Base-by-base conservation (phyloP, 1,284 basidiomycete genomes). In the Ustilago nuda region DNA sequence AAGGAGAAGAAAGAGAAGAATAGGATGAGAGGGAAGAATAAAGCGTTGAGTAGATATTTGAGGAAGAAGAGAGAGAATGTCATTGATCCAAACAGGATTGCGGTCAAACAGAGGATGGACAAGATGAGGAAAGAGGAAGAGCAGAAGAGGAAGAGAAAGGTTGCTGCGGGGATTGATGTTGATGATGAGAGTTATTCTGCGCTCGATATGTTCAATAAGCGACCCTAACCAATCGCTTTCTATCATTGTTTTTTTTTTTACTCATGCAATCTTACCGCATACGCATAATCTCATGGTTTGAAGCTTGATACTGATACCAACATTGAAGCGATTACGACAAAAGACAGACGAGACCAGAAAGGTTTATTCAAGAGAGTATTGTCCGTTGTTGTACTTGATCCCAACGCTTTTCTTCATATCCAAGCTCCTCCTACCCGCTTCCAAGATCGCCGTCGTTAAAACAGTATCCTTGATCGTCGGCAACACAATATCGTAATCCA, bases 401-500 rank as follows among this genome's bases (percentile, higher is more conserved):
- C 88, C 88, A 55, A 97, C 93, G 5, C 92, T 88, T 70, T 93
- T 87, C 88, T 92, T 92, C 88, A 94, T 92, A 86, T 96, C 94
- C 61, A 96, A 87, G 80, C 92, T 93, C 81, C 93, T 91, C 59
- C 94, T 90, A 11, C 94, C 94, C 35, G 94, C 94, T 79, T 95
- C 90, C 75, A 96, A 89, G 85, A 96, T 95, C 7, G 94, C 94
- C 11, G 94, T 95, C 17, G 94, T 95, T 77, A 94, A 88, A 36
- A 96, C 91, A 1, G 94, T 95, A 87, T 93, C 92, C 66, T 90
- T 89, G 86, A 95, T 94, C 32, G 94, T 96, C 43, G 94, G 94
- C 72, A 94, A 92, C 72, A 92, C 91, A 53, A 86, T 87, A 86
- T 96, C 94, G 86, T 91, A 96, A 76, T 93, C 91, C 41, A 84